Conservation (phyloP, 352 stramenopile genomes). For the Albugo candida region DNA sequence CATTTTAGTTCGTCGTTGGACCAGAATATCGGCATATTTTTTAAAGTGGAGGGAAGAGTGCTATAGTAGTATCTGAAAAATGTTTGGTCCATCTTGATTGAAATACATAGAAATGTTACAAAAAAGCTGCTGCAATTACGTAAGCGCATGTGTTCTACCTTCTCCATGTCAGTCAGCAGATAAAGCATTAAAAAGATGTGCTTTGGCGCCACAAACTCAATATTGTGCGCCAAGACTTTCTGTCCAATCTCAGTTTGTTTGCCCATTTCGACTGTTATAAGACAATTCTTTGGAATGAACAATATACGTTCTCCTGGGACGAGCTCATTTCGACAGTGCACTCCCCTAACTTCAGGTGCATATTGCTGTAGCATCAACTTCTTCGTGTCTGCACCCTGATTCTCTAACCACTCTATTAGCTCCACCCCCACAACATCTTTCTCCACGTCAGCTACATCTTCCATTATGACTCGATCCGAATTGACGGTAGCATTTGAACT, state of each 20-base stretch:
- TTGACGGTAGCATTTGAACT: no score
- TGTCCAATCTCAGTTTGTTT: conserved; percentile 91
- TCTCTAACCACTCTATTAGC: conserved; percentile 59
- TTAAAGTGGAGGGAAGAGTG: conserved; percentile 87
- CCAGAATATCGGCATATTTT: conserved; percentile 99
- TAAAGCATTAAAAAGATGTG: conserved; percentile 99
- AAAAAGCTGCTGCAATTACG: no score
- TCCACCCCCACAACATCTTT: conserved; percentile 35
- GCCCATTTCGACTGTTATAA: conserved; percentile 99
- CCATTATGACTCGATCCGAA: no score
- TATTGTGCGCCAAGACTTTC: conserved; percentile 79
- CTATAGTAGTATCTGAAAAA: conserved; percentile 94
- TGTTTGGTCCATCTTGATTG: conserved; percentile 33
- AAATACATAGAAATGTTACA: neutral
- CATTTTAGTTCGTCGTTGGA: conserved; percentile 82
- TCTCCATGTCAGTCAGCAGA: conserved; percentile 91
- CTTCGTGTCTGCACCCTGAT: conserved; percentile 44
- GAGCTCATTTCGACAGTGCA: conserved; percentile 80
- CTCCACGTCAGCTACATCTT: conserved; percentile 16
- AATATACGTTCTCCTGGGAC: conserved; percentile 77
- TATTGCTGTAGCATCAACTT: conserved; percentile 77
- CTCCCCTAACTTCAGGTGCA: conserved; percentile 81
- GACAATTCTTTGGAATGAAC: conserved; percentile 85
- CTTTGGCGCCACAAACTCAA: conserved; percentile 96
- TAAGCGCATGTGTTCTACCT: conserved; percentile 13